Percentiles rank a stretch among this genome's conserved stretches.
Evolutionary conservation across 2,329 filamentous ascomycete species (phyloP).

Genomic region (Fusarium ramigenum): DNA sequence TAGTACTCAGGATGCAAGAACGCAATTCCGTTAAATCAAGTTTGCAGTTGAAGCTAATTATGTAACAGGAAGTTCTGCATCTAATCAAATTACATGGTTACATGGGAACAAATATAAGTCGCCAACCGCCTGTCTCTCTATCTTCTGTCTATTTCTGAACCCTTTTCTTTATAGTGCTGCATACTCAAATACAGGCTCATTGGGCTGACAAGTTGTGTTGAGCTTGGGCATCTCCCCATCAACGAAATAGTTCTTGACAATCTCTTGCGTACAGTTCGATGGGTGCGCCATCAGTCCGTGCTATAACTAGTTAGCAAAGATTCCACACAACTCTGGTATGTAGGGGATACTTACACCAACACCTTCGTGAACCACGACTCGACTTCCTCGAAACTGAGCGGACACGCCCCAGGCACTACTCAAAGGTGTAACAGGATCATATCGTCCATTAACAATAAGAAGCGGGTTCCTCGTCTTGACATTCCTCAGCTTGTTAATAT

Average conservation of each 20-base stretch:
- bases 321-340: rapidly evolving
- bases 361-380: constrained; percentile 6
- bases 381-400: not conserved
- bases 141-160: rapidly evolving
- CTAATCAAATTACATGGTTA: not conserved
- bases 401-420: not conserved
- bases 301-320: not conserved
- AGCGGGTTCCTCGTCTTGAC: not conserved
- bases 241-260: not conserved
- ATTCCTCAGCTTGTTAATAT: not conserved
- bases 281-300: not conserved
- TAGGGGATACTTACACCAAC: not conserved
- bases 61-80: not conserved
- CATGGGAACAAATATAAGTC: rapidly evolving
- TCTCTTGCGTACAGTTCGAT: not conserved
- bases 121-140: rapidly evolving
- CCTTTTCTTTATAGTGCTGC: not conserved
- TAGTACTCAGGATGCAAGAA: rapidly evolving
- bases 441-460: not conserved
- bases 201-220: not conserved
- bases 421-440: not conserved
- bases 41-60: not conserved
- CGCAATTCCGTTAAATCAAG: rapidly evolving
- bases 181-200: not conserved
- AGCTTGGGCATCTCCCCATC: not conserved